A percentile compares a stretch with the other conserved stretches of the same genome.
phyloP scores from a whole-genome alignment of 805 yeast genomes.

The Candida bentonensis region DNA sequence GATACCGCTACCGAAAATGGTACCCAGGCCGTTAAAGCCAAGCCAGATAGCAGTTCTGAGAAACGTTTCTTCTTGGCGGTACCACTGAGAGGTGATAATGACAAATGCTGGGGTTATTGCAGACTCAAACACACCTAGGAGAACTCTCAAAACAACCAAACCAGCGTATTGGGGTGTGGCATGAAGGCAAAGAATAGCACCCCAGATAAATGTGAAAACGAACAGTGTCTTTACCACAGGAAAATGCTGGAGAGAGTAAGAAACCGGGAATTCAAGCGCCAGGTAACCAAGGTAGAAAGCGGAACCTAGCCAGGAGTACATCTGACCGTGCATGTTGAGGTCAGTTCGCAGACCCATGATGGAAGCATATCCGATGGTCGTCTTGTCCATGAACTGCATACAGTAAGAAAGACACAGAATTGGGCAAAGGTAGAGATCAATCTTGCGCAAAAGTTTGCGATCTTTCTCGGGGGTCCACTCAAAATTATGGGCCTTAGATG shows the following conservation, averaged over 20 bases:
- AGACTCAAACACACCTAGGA: conserved; percentile 38
- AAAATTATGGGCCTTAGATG: neutral
- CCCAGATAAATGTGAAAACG: conserved; percentile 42
- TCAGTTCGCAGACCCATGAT: conserved; percentile 34
- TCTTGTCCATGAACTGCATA: conserved; percentile 47
- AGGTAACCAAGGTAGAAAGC: conserved; percentile 51
- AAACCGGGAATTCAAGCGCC: conserved; percentile 37
- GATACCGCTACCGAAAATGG: conserved; percentile 29
- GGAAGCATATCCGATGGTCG: conserved; percentile 37
- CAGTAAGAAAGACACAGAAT: conserved; percentile 34
- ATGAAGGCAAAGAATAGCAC: conserved; percentile 35
- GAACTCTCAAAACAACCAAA: conserved; percentile 30
- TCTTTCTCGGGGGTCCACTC: conserved; percentile 2
- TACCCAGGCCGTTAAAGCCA: conserved; percentile 24
- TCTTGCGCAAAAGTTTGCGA: conserved; percentile 26
- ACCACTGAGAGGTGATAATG: conserved; percentile 44
- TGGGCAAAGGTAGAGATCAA: conserved; percentile 37
- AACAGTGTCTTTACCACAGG: conserved; percentile 40
- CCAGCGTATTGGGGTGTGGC: conserved; percentile 30
- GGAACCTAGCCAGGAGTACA: conserved; percentile 34
- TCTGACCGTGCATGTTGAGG: conserved; percentile 26
- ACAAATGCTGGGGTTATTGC: conserved; percentile 45
- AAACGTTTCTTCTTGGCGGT: conserved; percentile 27
- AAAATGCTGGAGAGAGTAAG: conserved; percentile 34
- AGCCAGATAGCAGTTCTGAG: conserved; percentile 24